Evolutionary conservation across 1,284 basidiomycete species (phyloP).

Genomic region (Heterobasidion occidentale): DNA sequence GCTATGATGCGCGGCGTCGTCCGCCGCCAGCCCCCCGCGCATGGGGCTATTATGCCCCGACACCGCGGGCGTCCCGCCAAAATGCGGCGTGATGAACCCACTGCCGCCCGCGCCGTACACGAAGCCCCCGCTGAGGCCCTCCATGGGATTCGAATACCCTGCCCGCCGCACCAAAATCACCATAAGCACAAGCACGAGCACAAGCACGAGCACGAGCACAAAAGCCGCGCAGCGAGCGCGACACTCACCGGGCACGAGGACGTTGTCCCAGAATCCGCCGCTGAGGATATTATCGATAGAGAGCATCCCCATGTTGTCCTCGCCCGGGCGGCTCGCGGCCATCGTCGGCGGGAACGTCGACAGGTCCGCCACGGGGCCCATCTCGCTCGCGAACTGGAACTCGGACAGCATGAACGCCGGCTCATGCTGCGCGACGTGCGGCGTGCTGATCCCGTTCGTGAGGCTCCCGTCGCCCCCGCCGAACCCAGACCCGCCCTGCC

Average conservation of each 20-base stretch:
- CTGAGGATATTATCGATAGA: conserved; percentile 77
- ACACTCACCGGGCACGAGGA: conserved; percentile 69
- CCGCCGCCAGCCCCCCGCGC: conserved; percentile 1
- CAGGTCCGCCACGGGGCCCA: conserved; percentile 72
- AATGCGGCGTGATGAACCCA: conserved; percentile 54
- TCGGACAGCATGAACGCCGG: conserved; percentile 28
- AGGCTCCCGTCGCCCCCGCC: background rate
- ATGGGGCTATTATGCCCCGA: conserved; percentile 28
- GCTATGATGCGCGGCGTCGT: conserved; percentile 15
- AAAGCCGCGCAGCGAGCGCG: conserved; percentile 4
- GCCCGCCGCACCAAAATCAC: background rate
- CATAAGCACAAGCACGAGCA: background rate
- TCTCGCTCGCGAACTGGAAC: conserved; percentile 70
- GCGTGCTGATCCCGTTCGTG: background rate
- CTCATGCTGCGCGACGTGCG: conserved; percentile 1
- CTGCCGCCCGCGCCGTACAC: conserved; percentile 75
- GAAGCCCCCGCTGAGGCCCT: conserved; percentile 75
- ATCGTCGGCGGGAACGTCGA: conserved; percentile 78
- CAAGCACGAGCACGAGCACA: background rate
- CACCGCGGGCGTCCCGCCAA: conserved; percentile 27
- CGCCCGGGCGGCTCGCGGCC: conserved; percentile 43
- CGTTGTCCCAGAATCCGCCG: conserved; percentile 76
- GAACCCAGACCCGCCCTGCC: background rate
- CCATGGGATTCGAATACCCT: conserved; percentile 73
- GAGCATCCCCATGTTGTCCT: conserved; percentile 41